Conservation (phyloP, 2,329 filamentous ascomycete species). For the Pyrenophora tritici-repentis region DNA sequence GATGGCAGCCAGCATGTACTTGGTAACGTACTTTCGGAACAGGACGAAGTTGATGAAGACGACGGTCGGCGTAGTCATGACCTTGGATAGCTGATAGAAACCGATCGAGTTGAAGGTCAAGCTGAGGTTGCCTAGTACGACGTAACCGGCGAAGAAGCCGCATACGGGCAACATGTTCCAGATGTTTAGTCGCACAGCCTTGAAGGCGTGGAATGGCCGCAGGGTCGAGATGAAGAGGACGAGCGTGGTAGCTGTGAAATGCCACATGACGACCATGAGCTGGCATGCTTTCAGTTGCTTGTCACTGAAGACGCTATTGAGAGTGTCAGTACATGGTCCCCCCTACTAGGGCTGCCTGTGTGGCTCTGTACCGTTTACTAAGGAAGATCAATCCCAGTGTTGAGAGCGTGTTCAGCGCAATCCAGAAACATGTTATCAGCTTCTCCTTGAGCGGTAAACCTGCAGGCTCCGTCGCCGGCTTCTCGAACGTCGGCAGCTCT, state of each 20-base stretch:
- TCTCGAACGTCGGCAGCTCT: constrained; percentile 44
- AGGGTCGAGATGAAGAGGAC: constrained; percentile 52
- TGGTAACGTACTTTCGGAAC: constrained; percentile 50
- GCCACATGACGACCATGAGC: constrained; percentile 56
- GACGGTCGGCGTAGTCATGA: constrained; percentile 55
- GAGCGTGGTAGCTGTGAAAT: constrained; percentile 52
- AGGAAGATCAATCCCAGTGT: constrained; percentile 53
- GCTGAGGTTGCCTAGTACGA: constrained; percentile 54
- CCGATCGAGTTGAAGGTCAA: constrained; percentile 55
- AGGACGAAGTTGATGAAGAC: constrained; percentile 53
- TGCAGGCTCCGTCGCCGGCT: constrained; percentile 27
- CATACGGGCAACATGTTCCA: constrained; percentile 54
- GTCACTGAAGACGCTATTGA: constrained; percentile 51
- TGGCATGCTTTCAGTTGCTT: constrained; percentile 52
- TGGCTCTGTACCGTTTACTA: constrained; percentile 49
- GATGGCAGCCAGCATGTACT: constrained; percentile 50
- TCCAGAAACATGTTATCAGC: constrained; percentile 48
- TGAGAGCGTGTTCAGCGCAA: constrained; percentile 51
- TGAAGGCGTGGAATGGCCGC: constrained; percentile 52
- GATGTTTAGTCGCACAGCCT: constrained; percentile 51
- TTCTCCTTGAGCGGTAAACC: constrained; percentile 44
- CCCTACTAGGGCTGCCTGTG: background rate
- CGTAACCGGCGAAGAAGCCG: constrained; percentile 54
- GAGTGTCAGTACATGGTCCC: constrained; percentile 24
- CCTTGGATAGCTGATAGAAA: constrained; percentile 56